Evolutionary conservation across 2,329 filamentous ascomycete species (phyloP), one percentile per base, ranked within the genome.

Genomic region (Colletotrichum euphorbiae): DNA sequence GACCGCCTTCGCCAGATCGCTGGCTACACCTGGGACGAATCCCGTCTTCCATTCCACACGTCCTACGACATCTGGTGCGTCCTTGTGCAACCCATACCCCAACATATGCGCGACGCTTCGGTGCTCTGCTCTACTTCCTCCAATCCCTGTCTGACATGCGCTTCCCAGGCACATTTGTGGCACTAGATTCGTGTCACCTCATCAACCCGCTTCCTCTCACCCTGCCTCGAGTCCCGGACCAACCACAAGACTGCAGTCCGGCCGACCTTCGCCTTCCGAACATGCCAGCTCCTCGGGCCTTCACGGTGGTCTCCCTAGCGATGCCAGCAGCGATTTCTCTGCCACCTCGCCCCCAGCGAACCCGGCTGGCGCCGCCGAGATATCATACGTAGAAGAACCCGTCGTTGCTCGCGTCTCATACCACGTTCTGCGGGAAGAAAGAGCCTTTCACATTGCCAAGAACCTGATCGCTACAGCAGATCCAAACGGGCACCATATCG

Each of bases 61-160:
- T 93, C 90, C 74, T 98, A 97, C 80, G 93, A 97, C 78, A 94
- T 94, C 82, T 98, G 94, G 93, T 89, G 82, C 74, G 80, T 74
- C 31, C 6, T 24, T 52, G 48, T 57, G 61, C 63, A 59, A 45
- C 52, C 43, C 33, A 24, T 15, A 13, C 11, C 19, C 24, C 21
- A 45, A 24, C 7, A 36, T 58, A 40, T 51, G 38, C 42, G 42
- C 52, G 60, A 40, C 24, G 17, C 28, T 43, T 33, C 28, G 33
- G 24, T 46, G 42, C 55, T 58, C 42, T 46, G 42, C 55, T 58
- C 42, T n/a, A 17, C 59, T 46, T 36, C 33, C 17, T 33, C 7
- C 15, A 28, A 13, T 31, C 31, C 28, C 12, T 40, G 42, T 33
- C 62, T 70, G 71, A 72, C 56, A 58, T 71, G 57, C 67, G 62